Percentiles rank a stretch among this genome's conserved stretches.
These are phyloP conservation scores for Fennellomyces sp. DNA, from an alignment of 371 early-diverging fungal species.

Conservation along the genomic window DNA sequence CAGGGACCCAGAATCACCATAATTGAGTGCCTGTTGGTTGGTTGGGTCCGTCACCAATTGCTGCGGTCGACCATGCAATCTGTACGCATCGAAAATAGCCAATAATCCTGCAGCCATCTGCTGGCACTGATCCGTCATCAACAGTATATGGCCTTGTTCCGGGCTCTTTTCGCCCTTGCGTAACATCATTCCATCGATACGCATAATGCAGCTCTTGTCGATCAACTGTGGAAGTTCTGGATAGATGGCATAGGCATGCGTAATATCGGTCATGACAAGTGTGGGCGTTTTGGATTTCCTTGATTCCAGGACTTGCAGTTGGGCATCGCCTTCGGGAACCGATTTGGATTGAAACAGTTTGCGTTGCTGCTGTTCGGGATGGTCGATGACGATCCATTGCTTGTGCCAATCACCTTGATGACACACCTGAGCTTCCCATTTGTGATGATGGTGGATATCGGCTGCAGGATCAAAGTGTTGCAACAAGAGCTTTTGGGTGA, in stretches of 20 bases:
- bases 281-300: slow-evolving; percentile 59
- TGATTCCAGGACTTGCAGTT: slow-evolving; percentile 51
- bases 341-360: slow-evolving; percentile 29
- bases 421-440: slow-evolving; percentile 51
- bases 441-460: slow-evolving; percentile 22
- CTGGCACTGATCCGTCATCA: slow-evolving; percentile 45
- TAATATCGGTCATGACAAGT: slow-evolving; percentile 52
- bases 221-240: slow-evolving; percentile 58
- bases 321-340: slow-evolving; percentile 1
- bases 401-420: slow-evolving; percentile 63
- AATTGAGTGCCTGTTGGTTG: slow-evolving; percentile 33
- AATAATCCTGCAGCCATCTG: slow-evolving; percentile 44
- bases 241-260: slow-evolving; percentile 74
- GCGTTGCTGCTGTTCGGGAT: slow-evolving; percentile 48
- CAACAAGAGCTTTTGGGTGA: slow-evolving; percentile 63
- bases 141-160: slow-evolving; percentile 32
- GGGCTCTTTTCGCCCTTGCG: slow-evolving; percentile 9
- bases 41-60: slow-evolving; percentile 20
- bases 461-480: slow-evolving; percentile 33
- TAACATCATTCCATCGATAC: slow-evolving; percentile 40
- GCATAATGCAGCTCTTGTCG: slow-evolving; percentile 48
- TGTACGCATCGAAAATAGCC: slow-evolving; percentile 48
- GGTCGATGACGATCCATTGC: slow-evolving; percentile 51
- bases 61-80: slow-evolving; percentile 50
- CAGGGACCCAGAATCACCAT: slow-evolving; percentile 26